Evolutionary conservation across 208 protist species (phyloP), one percentile per base, ranked within the genome.

Genomic region (Herpetomonas muscarum): DNA sequence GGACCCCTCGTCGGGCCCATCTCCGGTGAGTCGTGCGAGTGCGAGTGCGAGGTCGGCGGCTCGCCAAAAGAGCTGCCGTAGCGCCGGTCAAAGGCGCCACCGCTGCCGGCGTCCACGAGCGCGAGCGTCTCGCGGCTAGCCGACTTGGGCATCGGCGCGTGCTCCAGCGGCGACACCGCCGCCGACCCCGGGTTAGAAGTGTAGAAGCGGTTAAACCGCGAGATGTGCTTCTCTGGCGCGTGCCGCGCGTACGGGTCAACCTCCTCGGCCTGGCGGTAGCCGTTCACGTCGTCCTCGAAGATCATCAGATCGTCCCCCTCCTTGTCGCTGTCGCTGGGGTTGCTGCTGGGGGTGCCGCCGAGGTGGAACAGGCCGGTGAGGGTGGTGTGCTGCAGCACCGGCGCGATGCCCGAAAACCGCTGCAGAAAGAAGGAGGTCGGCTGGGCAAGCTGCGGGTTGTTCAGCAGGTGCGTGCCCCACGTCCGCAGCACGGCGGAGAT

Each of bases 381-480:
- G 2, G 75, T 65, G 13, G 63, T 77, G 28, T 66, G 54, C 54
- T 67, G 66, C 61, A 93, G 44, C 28, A 64, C 63, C 0, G 81
- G 81, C 13, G 76, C 67, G 44, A 94, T 70, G 24, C 81, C 83
- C 17, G 64, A 42, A 58, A 81, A 90, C 30, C 69, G 65, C 60
- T 90, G 83, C 41, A 94, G 61, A 48, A 75, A 90, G 49, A 90
- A 50, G 10, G 81, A 63, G 37, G 69, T 78, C 9, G 87, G 87
- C 61, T 78, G 71, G 2, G 76, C 70, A 50, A 72, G 82, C 58
- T 91, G 61, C 28, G 76, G 70, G 61, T 80, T 72, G 28, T 54
- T 65, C 25, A 90, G 66, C 21, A 93, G 71, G 67, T 89, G 82
- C 48, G 81, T 48, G 21, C 60, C 77, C 83, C 87, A 93, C 0